Percentiles rank a stretch among this genome's conserved stretches.
phyloP scores from a whole-genome alignment of 2,329 filamentous ascomycete genomes.

The Tolypocladium tropicale region DNA sequence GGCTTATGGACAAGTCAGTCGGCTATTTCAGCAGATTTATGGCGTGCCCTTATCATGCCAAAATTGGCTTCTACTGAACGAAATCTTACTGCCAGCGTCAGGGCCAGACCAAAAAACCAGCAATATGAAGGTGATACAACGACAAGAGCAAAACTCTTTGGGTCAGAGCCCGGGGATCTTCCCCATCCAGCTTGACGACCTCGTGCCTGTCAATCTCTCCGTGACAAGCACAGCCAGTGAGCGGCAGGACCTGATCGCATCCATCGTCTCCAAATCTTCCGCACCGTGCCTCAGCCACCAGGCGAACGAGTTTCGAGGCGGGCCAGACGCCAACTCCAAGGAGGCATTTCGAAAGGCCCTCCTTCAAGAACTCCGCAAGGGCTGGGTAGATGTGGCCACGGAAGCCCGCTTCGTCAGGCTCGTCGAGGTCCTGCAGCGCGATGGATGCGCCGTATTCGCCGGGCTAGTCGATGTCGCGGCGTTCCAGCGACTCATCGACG shows the following conservation, averaged over 20 bases:
- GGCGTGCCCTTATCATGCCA: not conserved
- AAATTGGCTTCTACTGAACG: not conserved
- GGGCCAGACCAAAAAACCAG: not conserved
- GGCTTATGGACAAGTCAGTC: not conserved
- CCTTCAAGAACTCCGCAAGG: not conserved
- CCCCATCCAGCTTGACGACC: not conserved
- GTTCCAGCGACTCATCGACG: not conserved
- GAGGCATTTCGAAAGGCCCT: not conserved
- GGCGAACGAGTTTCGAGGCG: not conserved
- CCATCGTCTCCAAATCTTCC: not conserved
- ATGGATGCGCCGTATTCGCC: not conserved
- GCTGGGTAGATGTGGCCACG: not conserved
- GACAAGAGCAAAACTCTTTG: not conserved
- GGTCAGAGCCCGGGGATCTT: not conserved
- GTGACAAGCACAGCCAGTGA: not conserved
- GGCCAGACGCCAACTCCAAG: not conserved
- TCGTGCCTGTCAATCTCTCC: not conserved
- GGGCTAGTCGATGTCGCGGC: not conserved
- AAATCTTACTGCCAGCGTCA: not conserved
- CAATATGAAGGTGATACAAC: not conserved
- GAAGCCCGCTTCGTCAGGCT: not conserved
- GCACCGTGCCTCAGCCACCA: not conserved
- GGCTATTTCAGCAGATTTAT: not conserved
- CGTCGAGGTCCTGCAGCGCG: not conserved
- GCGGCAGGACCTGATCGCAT: not conserved